Conservation (phyloP, 306 rosid genomes). For the Mimosa bimucronata region DNA sequence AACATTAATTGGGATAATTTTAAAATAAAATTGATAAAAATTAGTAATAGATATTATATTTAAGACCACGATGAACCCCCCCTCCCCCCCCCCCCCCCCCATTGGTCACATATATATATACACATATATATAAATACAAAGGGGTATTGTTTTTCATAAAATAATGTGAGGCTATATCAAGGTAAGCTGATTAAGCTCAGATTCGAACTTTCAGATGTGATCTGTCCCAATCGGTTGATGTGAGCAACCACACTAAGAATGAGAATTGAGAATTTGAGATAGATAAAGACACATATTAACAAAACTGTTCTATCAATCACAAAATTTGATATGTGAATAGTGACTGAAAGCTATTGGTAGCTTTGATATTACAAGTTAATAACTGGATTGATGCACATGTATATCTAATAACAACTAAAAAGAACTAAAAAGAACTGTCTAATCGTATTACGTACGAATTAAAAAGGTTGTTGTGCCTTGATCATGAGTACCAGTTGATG, state of each 20-base stretch:
- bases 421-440: not conserved
- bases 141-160: not conserved
- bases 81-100: too few species aligned
- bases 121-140: too few species aligned
- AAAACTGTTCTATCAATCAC: not conserved
- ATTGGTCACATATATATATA: too few species aligned
- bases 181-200: not conserved
- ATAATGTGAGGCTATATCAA: not conserved
- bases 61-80: too few species aligned
- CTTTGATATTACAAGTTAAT: not conserved
- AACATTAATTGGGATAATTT: too few species aligned
- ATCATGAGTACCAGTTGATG: not conserved
- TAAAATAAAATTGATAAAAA: too few species aligned
- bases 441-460: not conserved
- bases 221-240: not conserved
- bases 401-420: not conserved
- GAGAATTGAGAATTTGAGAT: not conserved
- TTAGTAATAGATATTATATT: too few species aligned
- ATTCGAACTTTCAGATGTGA: not conserved
- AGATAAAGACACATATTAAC: not conserved
- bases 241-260: not conserved
- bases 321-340: not conserved
- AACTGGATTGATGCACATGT: not conserved
- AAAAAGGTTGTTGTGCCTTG: not conserved
- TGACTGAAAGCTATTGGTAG: not conserved